These are phyloP conservation scores for Entonaema liquescens DNA, from an alignment of 495 filamentous ascomycete species.

Conservation along the genomic window DNA sequence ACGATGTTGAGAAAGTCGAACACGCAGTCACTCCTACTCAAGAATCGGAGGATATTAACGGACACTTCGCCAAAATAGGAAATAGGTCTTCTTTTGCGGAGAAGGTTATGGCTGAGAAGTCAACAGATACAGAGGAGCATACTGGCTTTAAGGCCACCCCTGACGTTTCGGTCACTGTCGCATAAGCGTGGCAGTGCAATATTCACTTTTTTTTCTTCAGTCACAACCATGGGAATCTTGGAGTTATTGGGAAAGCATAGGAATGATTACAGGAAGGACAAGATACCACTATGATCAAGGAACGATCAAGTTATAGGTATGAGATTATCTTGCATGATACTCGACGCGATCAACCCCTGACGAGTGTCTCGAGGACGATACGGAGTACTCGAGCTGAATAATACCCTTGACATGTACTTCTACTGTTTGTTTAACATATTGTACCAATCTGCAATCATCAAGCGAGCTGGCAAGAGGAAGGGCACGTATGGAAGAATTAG, in stretches of 20 bases:
- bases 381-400: slow-evolving; percentile 34
- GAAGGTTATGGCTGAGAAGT: slow-evolving; percentile 3
- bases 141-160: slow-evolving; percentile 17
- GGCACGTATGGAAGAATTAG: not conserved
- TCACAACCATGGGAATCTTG: slow-evolving; percentile 35
- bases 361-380: slow-evolving; percentile 21
- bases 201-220: slow-evolving; percentile 25
- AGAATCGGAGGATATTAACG: slow-evolving; percentile 7
- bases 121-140: slow-evolving; percentile 17
- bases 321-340: slow-evolving; percentile 28
- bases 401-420: slow-evolving; percentile 45
- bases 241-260: slow-evolving; percentile 37
- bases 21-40: slow-evolving; percentile 13
- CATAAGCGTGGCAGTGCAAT: slow-evolving; percentile 17
- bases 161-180: slow-evolving; percentile 33
- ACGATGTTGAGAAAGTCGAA: slow-evolving; percentile 4
- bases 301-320: slow-evolving; percentile 32
- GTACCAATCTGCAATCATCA: slow-evolving; percentile 34
- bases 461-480: slow-evolving; percentile 10
- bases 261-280: slow-evolving; percentile 29
- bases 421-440: slow-evolving; percentile 42
- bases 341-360: slow-evolving; percentile 25
- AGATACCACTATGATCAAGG: slow-evolving; percentile 42
- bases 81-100: slow-evolving; percentile 22
- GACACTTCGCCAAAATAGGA: not conserved